Base-by-base conservation (phyloP, 371 early-diverging fungal species). In the Lichtheimia ramosa region DNA sequence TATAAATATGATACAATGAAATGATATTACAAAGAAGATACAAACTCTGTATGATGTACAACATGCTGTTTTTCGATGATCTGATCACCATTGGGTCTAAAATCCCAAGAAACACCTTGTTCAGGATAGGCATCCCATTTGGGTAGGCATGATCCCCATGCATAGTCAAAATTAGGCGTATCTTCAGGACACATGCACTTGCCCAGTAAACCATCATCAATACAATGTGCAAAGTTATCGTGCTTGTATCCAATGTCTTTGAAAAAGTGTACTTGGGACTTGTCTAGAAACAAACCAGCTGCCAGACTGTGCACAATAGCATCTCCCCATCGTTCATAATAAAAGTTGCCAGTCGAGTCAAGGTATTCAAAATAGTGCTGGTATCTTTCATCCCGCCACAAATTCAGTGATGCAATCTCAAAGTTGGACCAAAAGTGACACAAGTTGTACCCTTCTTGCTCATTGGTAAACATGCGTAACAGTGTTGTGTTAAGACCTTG, bases 321-420 rank as follows among this genome's bases (percentile, higher is more conserved):
- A 80, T 97, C 97, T 12, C 97, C 97, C 97, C 97, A 97, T 65
- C 94, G 77, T 66, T 97, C 98, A 67, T 96, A 96, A 66, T 89
- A 97, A 67, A 97, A 97, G 27, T 89, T 94, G 6, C 94, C 93
- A 4, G 85, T 73, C 28, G 69, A 62, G 65, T 97, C 97, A 27
- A 97, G 77, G 53, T 82, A 85, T 50, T 89, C 74, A 60, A 97
- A 95, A 66, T 90, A 94, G 39, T 63, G 62, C 56, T 75, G 75
- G 70, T 96, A 96, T 21, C 73, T 75, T 34, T 84, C 62, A 53
- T 79, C 78, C 59, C 94, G 80, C 69, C 86, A 93, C 54, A 95
- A 82, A 20, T 89, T 80, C 56, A 96, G 70, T 56, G 83, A 83
- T n/a, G 84, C 96, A 48, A 97, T 95, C 66, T 95, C 96, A 75